These are phyloP conservation scores for Diplodia intermedia DNA, from an alignment of 2,329 filamentous ascomycete genomes.

Conservation along the genomic window DNA sequence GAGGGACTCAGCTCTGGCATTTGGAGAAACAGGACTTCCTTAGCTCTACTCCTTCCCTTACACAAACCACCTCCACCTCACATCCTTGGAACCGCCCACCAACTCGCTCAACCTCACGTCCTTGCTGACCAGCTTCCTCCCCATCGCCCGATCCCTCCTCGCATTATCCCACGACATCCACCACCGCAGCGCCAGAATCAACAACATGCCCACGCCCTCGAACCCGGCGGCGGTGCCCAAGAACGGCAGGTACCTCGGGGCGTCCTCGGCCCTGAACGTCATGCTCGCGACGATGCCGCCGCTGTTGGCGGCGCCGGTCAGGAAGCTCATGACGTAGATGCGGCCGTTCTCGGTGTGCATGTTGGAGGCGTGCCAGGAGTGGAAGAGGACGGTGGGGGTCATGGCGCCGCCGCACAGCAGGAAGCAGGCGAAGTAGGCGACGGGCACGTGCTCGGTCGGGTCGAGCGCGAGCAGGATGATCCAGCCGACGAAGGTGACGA, in stretches of 20 bases:
- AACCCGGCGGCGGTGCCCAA: slow-evolving; percentile 19
- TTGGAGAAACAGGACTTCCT: too few relatives aligned
- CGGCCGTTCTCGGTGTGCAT: slow-evolving; percentile 30
- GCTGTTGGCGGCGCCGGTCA: slow-evolving; percentile 23
- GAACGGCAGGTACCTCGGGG: slow-evolving; percentile 28
- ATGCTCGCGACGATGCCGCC: slow-evolving; percentile 25
- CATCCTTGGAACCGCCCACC: slow-evolving; percentile 24
- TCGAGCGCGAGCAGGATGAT: slow-evolving; percentile 22
- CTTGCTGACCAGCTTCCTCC: slow-evolving; percentile 18
- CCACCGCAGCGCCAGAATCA: slow-evolving; percentile 26
- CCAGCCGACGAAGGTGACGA: slow-evolving; percentile 28
- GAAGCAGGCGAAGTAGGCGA: slow-evolving; percentile 29
- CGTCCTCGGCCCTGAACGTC: slow-evolving; percentile 25
- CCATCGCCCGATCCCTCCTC: slow-evolving; percentile 26
- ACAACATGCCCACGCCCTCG: slow-evolving; percentile 23
- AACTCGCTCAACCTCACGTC: slow-evolving; percentile 30
- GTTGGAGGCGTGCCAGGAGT: slow-evolving; percentile 31
- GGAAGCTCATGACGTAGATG: slow-evolving; percentile 27
- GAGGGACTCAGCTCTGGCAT: too few relatives aligned
- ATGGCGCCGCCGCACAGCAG: slow-evolving; percentile 30
- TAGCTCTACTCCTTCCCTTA: neutral
- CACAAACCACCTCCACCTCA: slow-evolving; percentile 32
- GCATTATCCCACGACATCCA: slow-evolving; percentile 32
- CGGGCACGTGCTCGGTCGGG: slow-evolving; percentile 1
- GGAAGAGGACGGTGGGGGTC: slow-evolving; percentile 29